These are phyloP conservation scores for Salix exigua DNA, from an alignment of 345 rosid species.

Conservation along the genomic window DNA sequence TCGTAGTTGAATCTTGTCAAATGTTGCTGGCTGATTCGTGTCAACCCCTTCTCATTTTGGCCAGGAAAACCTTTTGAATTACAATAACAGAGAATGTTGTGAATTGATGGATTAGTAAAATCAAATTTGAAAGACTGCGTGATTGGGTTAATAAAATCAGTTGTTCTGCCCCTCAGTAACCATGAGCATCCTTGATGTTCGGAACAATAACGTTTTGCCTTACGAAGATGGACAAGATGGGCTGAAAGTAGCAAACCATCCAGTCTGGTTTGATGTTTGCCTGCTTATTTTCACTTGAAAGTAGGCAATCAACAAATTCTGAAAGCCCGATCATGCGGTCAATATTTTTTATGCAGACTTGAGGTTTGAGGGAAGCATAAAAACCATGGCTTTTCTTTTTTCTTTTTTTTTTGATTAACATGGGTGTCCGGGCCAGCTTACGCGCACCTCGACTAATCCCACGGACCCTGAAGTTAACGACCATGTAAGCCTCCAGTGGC, in stretches of 20 bases:
- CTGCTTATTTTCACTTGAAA: neutral
- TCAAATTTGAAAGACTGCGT: neutral
- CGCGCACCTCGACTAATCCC: too few relatives aligned
- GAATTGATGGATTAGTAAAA: neutral
- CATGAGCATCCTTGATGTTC: neutral
- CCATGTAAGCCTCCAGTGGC: too few relatives aligned
- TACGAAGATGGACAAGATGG: neutral
- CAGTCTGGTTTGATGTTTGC: neutral
- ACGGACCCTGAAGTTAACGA: too few relatives aligned
- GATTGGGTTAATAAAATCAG: neutral
- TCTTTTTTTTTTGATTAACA: too few relatives aligned
- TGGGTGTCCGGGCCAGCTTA: too few relatives aligned
- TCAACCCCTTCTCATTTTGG: neutral
- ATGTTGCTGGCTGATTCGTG: neutral
- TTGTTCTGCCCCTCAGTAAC: neutral
- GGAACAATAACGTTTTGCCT: neutral
- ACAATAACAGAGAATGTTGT: neutral
- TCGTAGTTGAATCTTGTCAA: neutral
- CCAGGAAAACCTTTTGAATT: neutral
- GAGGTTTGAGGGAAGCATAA: too few relatives aligned
- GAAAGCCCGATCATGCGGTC: neutral
- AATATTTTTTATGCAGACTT: too few relatives aligned
- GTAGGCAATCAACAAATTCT: neutral
- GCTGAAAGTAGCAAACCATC: neutral
- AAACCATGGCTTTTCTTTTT: too few relatives aligned